These are phyloP conservation scores for Polygonum aviculare DNA, from an alignment of 148 eudicot species.

Conservation along the genomic window DNA sequence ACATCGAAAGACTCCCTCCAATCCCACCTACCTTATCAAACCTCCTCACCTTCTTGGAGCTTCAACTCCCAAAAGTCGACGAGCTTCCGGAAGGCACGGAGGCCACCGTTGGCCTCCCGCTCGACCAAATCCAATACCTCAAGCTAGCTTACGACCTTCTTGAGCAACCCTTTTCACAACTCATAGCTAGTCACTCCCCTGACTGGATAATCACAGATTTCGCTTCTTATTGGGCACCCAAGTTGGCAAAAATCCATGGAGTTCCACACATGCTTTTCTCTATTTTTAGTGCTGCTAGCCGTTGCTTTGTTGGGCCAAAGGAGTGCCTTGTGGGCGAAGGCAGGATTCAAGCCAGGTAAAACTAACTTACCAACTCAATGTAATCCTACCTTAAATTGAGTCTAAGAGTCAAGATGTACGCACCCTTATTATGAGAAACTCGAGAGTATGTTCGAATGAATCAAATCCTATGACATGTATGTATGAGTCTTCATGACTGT, in stretches of 20 bases:
- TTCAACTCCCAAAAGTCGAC: constrained; percentile 17
- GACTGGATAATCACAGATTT: constrained; percentile 34
- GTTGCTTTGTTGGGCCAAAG: constrained; percentile 14
- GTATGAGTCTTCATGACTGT: no score
- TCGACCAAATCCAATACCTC: constrained; percentile 16
- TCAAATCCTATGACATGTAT: no score
- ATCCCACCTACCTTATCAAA: constrained; percentile 15
- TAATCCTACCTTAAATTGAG: no score
- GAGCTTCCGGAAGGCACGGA: constrained; percentile 19
- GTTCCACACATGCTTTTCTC: constrained; percentile 3
- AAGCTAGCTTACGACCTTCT: constrained; percentile 27
- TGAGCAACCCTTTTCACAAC: constrained; percentile 4
- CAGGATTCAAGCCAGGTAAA: neutral
- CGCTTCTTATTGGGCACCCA: constrained; percentile 17
- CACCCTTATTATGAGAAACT: no score
- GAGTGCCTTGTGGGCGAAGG: constrained; percentile 10
- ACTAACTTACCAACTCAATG: no score
- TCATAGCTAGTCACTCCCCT: constrained; percentile 12
- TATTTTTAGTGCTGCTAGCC: neutral
- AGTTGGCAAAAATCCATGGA: constrained; percentile 3
- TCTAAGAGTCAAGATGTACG: no score
- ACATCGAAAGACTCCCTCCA: constrained; percentile 27
- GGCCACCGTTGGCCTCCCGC: constrained; percentile 23
- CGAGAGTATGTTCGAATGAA: no score
- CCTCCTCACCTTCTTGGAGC: constrained; percentile 8